Evolutionary conservation across 2,329 filamentous ascomycete genomes (phyloP).

Genomic region (Aspergillus alliaceus): DNA sequence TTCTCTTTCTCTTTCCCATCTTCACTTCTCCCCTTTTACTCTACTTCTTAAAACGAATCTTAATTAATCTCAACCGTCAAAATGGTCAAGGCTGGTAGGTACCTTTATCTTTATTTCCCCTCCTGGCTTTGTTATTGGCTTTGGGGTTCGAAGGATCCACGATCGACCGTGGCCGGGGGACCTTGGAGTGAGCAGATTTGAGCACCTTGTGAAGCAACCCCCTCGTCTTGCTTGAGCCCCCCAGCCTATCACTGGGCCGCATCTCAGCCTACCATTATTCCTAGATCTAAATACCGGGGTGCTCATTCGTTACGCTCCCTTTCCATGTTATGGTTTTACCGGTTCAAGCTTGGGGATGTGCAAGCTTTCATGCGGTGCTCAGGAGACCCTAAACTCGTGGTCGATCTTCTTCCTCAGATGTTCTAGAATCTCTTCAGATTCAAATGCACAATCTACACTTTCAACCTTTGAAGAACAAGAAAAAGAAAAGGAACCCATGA

Average conservation of each 20-base stretch:
- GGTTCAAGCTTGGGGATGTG: slow-evolving; percentile 4
- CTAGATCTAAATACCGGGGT: slow-evolving; percentile 4
- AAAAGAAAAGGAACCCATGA: too few relatives aligned
- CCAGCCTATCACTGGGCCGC: slow-evolving; percentile 30
- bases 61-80: slow-evolving; percentile 59
- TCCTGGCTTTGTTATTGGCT: slow-evolving; percentile 21
- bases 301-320: not conserved
- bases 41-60: slow-evolving; percentile 18
- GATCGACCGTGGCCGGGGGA: slow-evolving; percentile 32
- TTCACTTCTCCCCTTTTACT: slow-evolving; percentile 6
- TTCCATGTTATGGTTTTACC: slow-evolving; percentile 4
- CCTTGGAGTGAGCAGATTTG: slow-evolving; percentile 44
- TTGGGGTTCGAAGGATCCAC: slow-evolving; percentile 20
- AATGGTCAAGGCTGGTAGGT: slow-evolving; percentile 98
- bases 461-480: too few relatives aligned
- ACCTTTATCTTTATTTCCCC: slow-evolving; percentile 9
- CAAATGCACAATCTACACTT: not conserved
- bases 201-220: slow-evolving; percentile 38
- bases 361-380: not conserved
- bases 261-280: not conserved
- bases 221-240: slow-evolving; percentile 6
- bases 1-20: slow-evolving; percentile 20
- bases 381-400: not conserved
- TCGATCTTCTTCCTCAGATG: not conserved
- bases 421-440: not conserved